A percentile compares a stretch with the other conserved stretches of the same genome.
These are phyloP conservation scores for Zymoseptoria passerinii DNA, from an alignment of 2,329 filamentous ascomycete genomes.

Conservation along the genomic window DNA sequence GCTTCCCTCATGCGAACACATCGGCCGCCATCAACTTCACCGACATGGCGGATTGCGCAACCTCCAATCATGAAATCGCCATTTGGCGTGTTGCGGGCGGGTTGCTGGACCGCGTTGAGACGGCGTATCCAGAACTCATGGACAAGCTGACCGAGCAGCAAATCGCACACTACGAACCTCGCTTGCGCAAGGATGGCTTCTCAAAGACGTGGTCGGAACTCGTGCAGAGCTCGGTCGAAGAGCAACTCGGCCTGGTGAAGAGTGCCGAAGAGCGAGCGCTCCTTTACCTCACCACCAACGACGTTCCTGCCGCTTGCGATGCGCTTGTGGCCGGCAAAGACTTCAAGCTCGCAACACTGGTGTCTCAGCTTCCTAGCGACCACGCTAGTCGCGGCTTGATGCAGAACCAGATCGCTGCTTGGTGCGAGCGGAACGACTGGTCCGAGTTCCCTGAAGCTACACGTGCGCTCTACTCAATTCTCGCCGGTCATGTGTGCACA, in stretches of 20 bases:
- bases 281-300: slow-evolving; percentile 67
- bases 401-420: slow-evolving; percentile 69
- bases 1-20: slow-evolving; percentile 51
- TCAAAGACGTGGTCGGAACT: slow-evolving; percentile 54
- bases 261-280: slow-evolving; percentile 77
- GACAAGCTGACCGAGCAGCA: slow-evolving; percentile 35
- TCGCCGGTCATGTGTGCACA: slow-evolving; percentile 78
- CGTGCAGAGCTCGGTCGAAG: slow-evolving; percentile 33
- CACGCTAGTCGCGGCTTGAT: slow-evolving; percentile 64
- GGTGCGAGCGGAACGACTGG: slow-evolving; percentile 73
- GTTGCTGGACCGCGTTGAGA: slow-evolving; percentile 63
- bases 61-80: slow-evolving; percentile 54
- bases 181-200: slow-evolving; percentile 51
- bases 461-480: slow-evolving; percentile 78
- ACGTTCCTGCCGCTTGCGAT: slow-evolving; percentile 74
- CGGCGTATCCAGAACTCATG: slow-evolving; percentile 20
- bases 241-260: slow-evolving; percentile 48
- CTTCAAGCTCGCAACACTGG: slow-evolving; percentile 73
- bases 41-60: slow-evolving; percentile 30
- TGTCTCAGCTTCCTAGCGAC: slow-evolving; percentile 73
- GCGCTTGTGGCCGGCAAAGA: slow-evolving; percentile 67
- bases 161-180: slow-evolving; percentile 31
- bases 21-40: slow-evolving; percentile 41
- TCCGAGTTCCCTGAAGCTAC: slow-evolving; percentile 81
- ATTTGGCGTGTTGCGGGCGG: slow-evolving; percentile 83